These are phyloP conservation scores for Aureobasidium pullulans DNA, from an alignment of 2,329 filamentous ascomycete genomes.

Conservation along the genomic window DNA sequence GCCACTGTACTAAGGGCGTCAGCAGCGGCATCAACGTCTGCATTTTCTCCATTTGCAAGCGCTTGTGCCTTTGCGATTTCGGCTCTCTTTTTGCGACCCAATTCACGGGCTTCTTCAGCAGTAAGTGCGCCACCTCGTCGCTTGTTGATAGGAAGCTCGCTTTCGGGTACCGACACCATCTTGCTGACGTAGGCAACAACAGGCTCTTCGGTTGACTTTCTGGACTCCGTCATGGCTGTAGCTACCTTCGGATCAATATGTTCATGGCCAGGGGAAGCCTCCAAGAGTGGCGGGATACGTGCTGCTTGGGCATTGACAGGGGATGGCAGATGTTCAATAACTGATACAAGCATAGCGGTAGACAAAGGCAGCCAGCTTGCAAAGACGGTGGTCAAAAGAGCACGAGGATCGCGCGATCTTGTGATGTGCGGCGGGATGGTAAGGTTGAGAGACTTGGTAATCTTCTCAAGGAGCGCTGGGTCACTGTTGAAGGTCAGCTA, in stretches of 20 bases:
- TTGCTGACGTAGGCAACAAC: conserved; percentile 96
- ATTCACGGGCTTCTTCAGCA: conserved; percentile 80
- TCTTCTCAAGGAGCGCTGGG: conserved; percentile 76
- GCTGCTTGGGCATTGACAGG: conserved; percentile 72
- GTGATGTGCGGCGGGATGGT: conserved; percentile 77
- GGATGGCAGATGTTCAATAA: conserved; percentile 85
- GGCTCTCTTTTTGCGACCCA: conserved; percentile 80
- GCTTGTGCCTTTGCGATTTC: conserved; percentile 77
- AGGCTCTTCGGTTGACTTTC: conserved; percentile 60
- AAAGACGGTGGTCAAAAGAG: conserved; percentile 81
- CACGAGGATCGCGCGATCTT: conserved; percentile 73
- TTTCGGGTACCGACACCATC: conserved; percentile 92
- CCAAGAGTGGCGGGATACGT: conserved; percentile 70
- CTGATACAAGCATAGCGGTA: conserved; percentile 84
- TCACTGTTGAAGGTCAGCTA: conserved; percentile 47
- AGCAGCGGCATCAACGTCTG: conserved; percentile 50
- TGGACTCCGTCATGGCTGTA: conserved; percentile 77
- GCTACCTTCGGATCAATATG: conserved; percentile 62
- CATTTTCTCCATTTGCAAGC: conserved; percentile 38
- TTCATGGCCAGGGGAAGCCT: conserved; percentile 68
- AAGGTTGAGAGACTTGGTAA: conserved; percentile 83
- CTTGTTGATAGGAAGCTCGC: conserved; percentile 83
- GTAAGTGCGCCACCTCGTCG: conserved; percentile 64
- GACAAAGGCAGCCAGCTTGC: conserved; percentile 86
- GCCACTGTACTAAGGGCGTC: conserved; percentile 55